phyloP scores from a whole-genome alignment of 2,329 filamentous ascomycete species.

The Monosporascus sp. region DNA sequence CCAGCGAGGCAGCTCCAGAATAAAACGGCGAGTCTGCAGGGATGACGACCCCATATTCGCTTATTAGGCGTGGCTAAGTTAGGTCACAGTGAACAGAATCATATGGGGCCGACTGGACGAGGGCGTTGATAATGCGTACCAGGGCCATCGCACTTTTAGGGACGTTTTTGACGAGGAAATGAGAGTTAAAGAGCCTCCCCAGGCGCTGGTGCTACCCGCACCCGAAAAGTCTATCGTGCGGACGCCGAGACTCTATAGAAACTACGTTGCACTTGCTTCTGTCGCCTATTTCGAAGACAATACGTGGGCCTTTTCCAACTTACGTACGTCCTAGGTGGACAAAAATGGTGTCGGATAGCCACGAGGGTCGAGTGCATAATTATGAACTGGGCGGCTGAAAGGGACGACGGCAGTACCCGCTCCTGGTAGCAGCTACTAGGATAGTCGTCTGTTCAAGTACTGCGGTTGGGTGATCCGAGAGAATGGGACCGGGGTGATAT shows the following conservation, averaged over 20 bases:
- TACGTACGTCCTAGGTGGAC: not conserved
- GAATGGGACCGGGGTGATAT: too few relatives aligned
- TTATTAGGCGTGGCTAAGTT: not conserved
- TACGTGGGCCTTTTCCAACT: not conserved
- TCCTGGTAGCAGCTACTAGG: not conserved
- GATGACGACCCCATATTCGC: not conserved
- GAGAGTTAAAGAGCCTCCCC: not conserved
- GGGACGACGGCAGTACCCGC: not conserved
- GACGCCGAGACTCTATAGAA: not conserved
- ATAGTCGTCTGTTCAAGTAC: not conserved
- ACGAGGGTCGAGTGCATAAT: not conserved
- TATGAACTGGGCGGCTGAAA: not conserved
- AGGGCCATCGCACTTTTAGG: not conserved
- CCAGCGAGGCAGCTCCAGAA: not conserved
- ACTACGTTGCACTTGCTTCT: not conserved
- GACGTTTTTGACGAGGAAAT: not conserved
- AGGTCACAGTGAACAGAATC: not conserved
- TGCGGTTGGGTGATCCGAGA: too few relatives aligned
- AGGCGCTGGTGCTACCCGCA: not conserved
- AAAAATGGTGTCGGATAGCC: not conserved
- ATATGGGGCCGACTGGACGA: not conserved
- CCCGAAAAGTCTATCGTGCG: not conserved
- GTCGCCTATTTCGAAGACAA: not conserved
- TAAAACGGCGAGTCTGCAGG: not conserved
- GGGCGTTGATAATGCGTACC: not conserved